These are phyloP conservation scores for Botrytis tulipae DNA, from an alignment of 2,329 filamentous ascomycete species.

Conservation along the genomic window DNA sequence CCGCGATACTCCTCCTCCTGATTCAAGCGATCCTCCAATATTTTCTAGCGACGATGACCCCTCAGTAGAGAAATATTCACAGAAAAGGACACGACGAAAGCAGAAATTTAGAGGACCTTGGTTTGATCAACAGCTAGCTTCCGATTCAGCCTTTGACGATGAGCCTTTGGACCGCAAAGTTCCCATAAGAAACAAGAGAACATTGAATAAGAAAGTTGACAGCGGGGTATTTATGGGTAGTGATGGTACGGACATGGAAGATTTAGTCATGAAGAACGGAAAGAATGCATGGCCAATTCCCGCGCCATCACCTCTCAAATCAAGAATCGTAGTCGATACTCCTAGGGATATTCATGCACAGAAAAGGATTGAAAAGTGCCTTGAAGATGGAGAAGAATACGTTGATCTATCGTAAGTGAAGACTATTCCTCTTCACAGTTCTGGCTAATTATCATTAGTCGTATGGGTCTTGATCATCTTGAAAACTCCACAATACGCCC, in stretches of 20 bases:
- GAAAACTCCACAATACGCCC: conserved; percentile 57
- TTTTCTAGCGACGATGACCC: conserved; percentile 74
- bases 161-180: conserved; percentile 11
- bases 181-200: conserved; percentile 45
- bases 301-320: conserved; percentile 6
- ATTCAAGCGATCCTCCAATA: conserved; percentile 67
- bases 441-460: conserved; percentile 29
- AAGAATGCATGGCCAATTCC: neutral
- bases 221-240: conserved; percentile 69
- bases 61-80: conserved; percentile 61
- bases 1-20: conserved; percentile 39
- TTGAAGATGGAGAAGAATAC: conserved; percentile 57
- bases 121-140: conserved; percentile 59
- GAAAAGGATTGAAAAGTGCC: conserved; percentile 49
- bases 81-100: conserved; percentile 53
- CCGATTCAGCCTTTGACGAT: conserved; percentile 27
- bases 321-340: neutral
- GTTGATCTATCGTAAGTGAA: conserved; percentile 60
- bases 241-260: conserved; percentile 51
- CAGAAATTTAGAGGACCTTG: conserved; percentile 64
- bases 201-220: conserved; percentile 59
- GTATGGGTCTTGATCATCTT: conserved; percentile 47
- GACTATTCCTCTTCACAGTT: neutral
- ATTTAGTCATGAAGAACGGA: neutral
- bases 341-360: conserved; percentile 39